Conservation (phyloP, 768 basidiomycete genomes). For the Tricholoma matsutake region DNA sequence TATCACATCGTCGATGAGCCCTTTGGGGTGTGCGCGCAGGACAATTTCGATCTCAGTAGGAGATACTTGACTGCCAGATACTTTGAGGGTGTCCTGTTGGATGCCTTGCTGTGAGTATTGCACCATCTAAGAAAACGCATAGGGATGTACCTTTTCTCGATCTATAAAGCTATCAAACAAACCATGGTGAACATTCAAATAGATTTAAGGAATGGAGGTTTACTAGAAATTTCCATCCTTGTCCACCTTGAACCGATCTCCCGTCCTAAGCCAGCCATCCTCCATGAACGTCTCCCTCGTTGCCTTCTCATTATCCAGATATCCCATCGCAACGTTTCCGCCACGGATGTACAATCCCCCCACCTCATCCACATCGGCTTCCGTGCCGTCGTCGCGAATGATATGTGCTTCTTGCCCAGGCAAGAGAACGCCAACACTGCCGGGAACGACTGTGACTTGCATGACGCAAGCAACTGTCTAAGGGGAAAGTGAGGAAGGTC, state of each 20-base stretch:
- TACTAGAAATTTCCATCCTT: slow-evolving; percentile 65
- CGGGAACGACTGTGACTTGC: slow-evolving; percentile 37
- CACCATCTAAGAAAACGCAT: neutral
- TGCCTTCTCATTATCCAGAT: slow-evolving; percentile 69
- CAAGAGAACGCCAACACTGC: slow-evolving; percentile 54
- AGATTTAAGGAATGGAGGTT: slow-evolving; percentile 21
- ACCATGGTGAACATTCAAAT: neutral
- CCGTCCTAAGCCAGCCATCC: slow-evolving; percentile 73
- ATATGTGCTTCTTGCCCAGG: slow-evolving; percentile 67
- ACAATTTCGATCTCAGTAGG: slow-evolving; percentile 75
- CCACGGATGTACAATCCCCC: slow-evolving; percentile 51
- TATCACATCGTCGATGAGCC: slow-evolving; percentile 59
- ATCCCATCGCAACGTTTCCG: slow-evolving; percentile 58
- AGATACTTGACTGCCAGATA: slow-evolving; percentile 78
- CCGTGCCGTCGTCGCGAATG: slow-evolving; percentile 53
- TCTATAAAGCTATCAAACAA: slow-evolving; percentile 61
- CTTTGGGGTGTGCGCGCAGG: slow-evolving; percentile 57
- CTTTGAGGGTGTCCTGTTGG: slow-evolving; percentile 70
- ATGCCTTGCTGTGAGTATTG: neutral
- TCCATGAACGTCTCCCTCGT: slow-evolving; percentile 59
- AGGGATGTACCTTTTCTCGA: slow-evolving; percentile 56
- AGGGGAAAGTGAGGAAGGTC: neutral
- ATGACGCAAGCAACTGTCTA: slow-evolving; percentile 55
- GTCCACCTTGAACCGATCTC: slow-evolving; percentile 66
- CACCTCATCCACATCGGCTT: slow-evolving; percentile 46